phyloP scores from a whole-genome alignment of 2,329 filamentous ascomycete species.

The Epichloe gansuensis region DNA sequence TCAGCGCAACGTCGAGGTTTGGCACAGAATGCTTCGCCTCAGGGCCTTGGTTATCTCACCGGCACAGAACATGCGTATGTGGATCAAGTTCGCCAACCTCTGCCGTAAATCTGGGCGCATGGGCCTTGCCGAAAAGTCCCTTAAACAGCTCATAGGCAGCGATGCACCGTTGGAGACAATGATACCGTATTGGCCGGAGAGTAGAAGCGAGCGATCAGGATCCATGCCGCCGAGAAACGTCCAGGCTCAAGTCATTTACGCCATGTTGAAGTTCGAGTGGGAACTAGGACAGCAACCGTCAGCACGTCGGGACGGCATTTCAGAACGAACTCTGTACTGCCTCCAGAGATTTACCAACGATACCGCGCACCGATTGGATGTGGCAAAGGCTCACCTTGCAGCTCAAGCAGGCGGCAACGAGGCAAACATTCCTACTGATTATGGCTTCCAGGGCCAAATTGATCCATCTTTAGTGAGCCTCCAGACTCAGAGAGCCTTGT shows the following conservation, averaged over 20 bases:
- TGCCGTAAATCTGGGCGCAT: constrained; percentile 93
- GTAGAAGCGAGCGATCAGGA: constrained; percentile 11
- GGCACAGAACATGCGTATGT: constrained; percentile 94
- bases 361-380: constrained; percentile 40
- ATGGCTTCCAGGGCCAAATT: constrained; percentile 35
- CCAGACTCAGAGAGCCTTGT: constrained; percentile 38
- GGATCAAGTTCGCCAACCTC: constrained; percentile 97
- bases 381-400: constrained; percentile 36
- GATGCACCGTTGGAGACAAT: constrained; percentile 49
- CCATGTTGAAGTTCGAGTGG: constrained; percentile 97
- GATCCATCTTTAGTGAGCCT: constrained; percentile 33
- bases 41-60: constrained; percentile 84
- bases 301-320: constrained; percentile 28
- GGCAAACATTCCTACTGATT: constrained; percentile 31
- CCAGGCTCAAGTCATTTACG: constrained; percentile 77
- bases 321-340: constrained; percentile 45
- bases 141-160: constrained; percentile 76
- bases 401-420: constrained; percentile 32
- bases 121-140: constrained; percentile 86
- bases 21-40: constrained; percentile 95
- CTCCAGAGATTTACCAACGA: constrained; percentile 49
- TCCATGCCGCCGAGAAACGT: constrained; percentile 28
- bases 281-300: constrained; percentile 56
- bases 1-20: constrained; percentile 94
- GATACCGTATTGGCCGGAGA: constrained; percentile 46